Percentiles rank a stretch among this genome's conserved stretches.
Evolutionary conservation across 2,329 filamentous ascomycete genomes (phyloP).

Genomic region (Trichoderma pleuroti): DNA sequence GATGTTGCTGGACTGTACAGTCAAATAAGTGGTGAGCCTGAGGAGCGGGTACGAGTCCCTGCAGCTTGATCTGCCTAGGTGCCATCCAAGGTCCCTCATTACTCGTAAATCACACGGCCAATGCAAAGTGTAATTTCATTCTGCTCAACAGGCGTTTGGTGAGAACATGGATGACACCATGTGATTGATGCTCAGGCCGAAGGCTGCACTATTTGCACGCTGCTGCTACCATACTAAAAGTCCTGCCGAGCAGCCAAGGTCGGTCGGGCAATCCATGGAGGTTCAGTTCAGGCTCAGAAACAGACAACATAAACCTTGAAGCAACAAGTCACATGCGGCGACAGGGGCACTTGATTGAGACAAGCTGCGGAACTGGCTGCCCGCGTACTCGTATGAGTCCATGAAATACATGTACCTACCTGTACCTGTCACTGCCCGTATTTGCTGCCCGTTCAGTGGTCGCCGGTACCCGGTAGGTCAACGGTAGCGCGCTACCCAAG

Average conservation of each 20-base stretch:
- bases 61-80: neutral
- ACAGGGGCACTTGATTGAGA: conserved; percentile 4
- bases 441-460: neutral
- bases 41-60: neutral
- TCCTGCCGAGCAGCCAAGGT: neutral
- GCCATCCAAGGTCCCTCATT: neutral
- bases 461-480: neutral
- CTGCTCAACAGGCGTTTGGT: neutral
- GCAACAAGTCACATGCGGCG: conserved; percentile 11
- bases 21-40: neutral
- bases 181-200: neutral
- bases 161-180: neutral
- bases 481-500: neutral
- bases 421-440: neutral
- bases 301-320: no score
- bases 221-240: no score
- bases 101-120: neutral
- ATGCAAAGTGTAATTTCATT: neutral
- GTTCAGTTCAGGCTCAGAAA: neutral
- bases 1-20: neutral
- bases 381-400: neutral
- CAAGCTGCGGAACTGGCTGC: conserved; percentile 5
- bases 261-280: neutral
- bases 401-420: no score
- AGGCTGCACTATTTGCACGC: neutral